A percentile compares a stretch with the other conserved stretches of the same genome.
phyloP scores from a whole-genome alignment of 768 basidiomycete species.

The Lactarius akahatsu region DNA sequence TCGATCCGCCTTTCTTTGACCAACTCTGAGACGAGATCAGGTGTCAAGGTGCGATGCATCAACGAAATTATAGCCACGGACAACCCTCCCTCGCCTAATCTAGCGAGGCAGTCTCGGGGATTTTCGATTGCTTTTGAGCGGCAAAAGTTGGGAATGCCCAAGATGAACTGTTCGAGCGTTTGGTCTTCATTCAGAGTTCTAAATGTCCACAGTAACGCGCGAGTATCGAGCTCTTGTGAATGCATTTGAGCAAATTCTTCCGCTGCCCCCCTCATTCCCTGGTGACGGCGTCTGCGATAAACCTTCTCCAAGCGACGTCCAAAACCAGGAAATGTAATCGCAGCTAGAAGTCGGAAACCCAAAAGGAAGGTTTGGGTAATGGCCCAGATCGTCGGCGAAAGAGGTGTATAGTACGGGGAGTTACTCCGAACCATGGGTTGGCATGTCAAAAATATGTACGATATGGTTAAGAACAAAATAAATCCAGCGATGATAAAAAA shows the following conservation, averaged over 20 bases:
- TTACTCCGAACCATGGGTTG: background rate
- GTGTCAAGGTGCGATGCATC: slow-evolving; percentile 5
- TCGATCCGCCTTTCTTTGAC: background rate
- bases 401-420: background rate
- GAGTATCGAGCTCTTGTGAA: background rate
- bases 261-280: background rate
- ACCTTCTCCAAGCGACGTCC: background rate
- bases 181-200: background rate
- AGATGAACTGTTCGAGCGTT: background rate
- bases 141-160: background rate
- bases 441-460: background rate
- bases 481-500: background rate
- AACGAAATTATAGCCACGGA: background rate
- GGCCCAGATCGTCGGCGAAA: background rate
- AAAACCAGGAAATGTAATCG: background rate
- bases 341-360: background rate
- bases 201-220: slow-evolving; percentile 1
- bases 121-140: background rate
- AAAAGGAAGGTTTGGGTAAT: background rate
- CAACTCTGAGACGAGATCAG: background rate
- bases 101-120: background rate
- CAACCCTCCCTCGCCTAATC: background rate
- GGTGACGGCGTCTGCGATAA: background rate
- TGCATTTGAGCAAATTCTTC: background rate
- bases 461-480: background rate